Conservation (phyloP, 345 rosid species). For the Murraya koenigii region DNA sequence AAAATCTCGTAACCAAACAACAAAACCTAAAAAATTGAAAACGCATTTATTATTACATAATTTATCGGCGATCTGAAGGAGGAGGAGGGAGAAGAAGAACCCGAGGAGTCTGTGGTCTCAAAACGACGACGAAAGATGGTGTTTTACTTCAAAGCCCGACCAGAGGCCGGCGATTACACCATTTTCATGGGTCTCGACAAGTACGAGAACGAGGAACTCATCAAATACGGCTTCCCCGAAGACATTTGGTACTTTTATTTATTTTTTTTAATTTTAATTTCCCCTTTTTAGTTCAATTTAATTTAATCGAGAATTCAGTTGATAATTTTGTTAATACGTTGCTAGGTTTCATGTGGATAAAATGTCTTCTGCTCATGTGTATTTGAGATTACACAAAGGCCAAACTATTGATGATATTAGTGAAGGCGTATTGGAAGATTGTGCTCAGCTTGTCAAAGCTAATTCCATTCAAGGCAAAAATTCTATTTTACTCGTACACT, state of each 20-base stretch:
- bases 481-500: background rate
- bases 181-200: constrained; percentile 99
- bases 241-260: constrained; percentile 75
- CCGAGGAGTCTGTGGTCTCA: constrained; percentile 12
- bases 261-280: background rate
- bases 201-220: constrained; percentile 99
- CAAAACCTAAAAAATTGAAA: background rate
- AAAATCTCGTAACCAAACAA: background rate
- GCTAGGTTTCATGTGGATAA: constrained; percentile 97
- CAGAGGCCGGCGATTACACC: constrained; percentile 96
- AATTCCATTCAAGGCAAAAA: constrained; percentile 90
- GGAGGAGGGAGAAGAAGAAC: constrained; percentile 5
- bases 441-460: constrained; percentile 98
- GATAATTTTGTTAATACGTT: background rate
- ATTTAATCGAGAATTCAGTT: background rate
- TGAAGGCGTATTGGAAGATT: constrained; percentile 88
- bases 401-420: constrained; percentile 82
- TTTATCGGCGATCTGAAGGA: background rate
- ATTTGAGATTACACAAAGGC: constrained; percentile 81
- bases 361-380: constrained; percentile 99
- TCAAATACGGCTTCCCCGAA: constrained; percentile 96
- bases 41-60: too few species aligned
- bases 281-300: background rate
- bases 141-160: constrained; percentile 91
- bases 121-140: constrained; percentile 39